Evolutionary conservation across 129 eudicot species (phyloP), one percentile per base, ranked within the genome.

Genomic region (Tanacetum coccineum): DNA sequence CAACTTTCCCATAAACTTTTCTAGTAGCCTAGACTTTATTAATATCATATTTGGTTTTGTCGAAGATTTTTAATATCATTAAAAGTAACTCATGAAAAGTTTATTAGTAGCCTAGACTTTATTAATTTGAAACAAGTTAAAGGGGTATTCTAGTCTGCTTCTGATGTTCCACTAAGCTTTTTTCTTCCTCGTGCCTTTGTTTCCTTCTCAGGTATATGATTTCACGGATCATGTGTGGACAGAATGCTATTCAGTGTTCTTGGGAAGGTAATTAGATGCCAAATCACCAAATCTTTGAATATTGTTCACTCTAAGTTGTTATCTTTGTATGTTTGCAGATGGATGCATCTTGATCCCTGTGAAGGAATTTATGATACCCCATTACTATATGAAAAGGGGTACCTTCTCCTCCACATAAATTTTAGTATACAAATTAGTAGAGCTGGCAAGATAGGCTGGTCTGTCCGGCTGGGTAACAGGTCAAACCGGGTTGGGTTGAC

Each of bases 311-410:
- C 55, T 25, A 72, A 69, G 47, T 49, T 54, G 46, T 22, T 3
- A 60, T 51, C 46, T 64, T 50, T 21, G 18, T 67, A 42, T 62
- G 54, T n/a, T 36, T 49, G 32, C 88, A 93, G 98, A 80, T 93
- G 98, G 98, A 88, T 93, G 92, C 98, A 93, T 81, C 98, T 93
- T 74, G 98, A 93, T 84, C 98, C 98, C 20, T 93, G 98, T 77
- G 98, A 93, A 80, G 98, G 89, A 75, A 88, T 88, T 80, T 88
- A 82, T 68, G 98, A 93, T 81, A 88, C 83, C 8, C 98, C 98
- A 49, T 73, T 93, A 56, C 75, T 93, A 17, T 93, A 93, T 68
- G 98, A 93, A 84, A 86, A 93, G 62, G 98, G 98, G 98, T 93
- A 89, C 17, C 42, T 63, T 67, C 68, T 67, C 40, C 36, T 59